Base-by-base conservation (phyloP, 768 basidiomycete genomes). In the Podaxis mareebaensis region DNA sequence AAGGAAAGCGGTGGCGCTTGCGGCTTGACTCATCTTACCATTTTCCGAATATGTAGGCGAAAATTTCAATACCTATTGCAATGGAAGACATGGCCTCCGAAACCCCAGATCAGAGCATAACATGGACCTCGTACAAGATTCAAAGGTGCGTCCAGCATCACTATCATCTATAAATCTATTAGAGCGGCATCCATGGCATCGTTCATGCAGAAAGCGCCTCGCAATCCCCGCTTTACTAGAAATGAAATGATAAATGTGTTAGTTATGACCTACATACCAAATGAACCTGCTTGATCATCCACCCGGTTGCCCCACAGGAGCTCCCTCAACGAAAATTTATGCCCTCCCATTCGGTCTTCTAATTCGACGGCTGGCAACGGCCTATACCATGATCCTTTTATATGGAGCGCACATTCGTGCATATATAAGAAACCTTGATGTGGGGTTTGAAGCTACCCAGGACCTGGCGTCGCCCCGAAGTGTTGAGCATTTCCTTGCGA, bases 401-500 rank as follows among this genome's bases (percentile, higher is more conserved):
- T 22, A 17, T 46, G 44, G 17, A 20, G 44, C 42, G 42, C 44
- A 46, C 10, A 20, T 20, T 17, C 20, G n/a, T 39, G 36, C 24
- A 56, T 56, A 56, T 56, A 56, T 56, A 40, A 15, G n/a, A 56
- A 11, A 20, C 2, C 39, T 42, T 3, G 33, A 33, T 33, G 2
- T 10, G 1, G 8, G 10, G 8, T 33, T 33, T 33, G 30, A 28
- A n/a, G 22, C 38, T 10, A 6, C n/a, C n/a, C 38, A 56, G 11
- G 54, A 40, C 38, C 38, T n/a, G 24, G 20, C 36, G 24, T 40
- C 26, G 22, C 54, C 39, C 7, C 15, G 54, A 40, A 40, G 54
- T 56, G 36, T 40, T 56, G 54, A 56, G 10, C 38, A 40, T 39
- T 40, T 56, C 54, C 8, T 39, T 40, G 22, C 54, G 54, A 33